Percentiles rank a stretch among this genome's conserved stretches.
Conservation (phyloP, 1,284 basidiomycete species). For the Marasmius fiardii region DNA sequence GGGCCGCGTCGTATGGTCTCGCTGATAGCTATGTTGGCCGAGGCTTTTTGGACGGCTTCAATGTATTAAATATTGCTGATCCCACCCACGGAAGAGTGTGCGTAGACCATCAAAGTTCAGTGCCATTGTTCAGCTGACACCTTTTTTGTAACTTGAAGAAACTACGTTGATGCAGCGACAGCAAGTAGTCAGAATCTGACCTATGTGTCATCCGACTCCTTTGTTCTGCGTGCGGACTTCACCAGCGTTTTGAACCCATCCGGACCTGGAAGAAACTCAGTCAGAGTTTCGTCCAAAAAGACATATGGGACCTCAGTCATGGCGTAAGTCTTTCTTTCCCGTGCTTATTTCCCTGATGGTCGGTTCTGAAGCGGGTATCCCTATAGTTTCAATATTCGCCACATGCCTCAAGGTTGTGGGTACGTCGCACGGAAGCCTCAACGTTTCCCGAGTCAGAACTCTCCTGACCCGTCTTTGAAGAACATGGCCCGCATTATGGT, state of each 20-base stretch:
- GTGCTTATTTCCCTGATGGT: too few species aligned
- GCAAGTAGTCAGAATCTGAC: constrained; percentile 45
- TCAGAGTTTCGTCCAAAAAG: constrained; percentile 50
- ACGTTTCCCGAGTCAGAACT: constrained; percentile 2
- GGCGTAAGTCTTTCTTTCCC: constrained; percentile 38
- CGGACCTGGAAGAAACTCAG: constrained; percentile 57
- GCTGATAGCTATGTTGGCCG: constrained; percentile 40
- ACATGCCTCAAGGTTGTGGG: constrained; percentile 66
- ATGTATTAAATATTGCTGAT: constrained; percentile 49
- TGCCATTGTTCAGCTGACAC: constrained; percentile 1
- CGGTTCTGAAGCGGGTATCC: too few species aligned
- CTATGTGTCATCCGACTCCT: constrained; percentile 40
- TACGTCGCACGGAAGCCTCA: too few species aligned
- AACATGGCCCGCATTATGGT: constrained; percentile 52
- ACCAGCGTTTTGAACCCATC: constrained; percentile 39
- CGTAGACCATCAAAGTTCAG: constrained; percentile 42
- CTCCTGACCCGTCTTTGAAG: constrained; percentile 26
- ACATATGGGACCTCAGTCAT: constrained; percentile 50
- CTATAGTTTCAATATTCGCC: constrained; percentile 48
- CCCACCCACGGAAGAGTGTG: constrained; percentile 66
- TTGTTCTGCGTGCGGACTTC: constrained; percentile 53
- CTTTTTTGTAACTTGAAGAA: too few species aligned
- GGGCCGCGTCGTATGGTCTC: constrained; percentile 20
- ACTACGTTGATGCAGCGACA: constrained; percentile 47
- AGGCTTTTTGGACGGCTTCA: constrained; percentile 42